Evolutionary conservation across 2,329 filamentous ascomycete species (phyloP), one percentile per base, ranked within the genome.

Genomic region (Fusarium sororula): DNA sequence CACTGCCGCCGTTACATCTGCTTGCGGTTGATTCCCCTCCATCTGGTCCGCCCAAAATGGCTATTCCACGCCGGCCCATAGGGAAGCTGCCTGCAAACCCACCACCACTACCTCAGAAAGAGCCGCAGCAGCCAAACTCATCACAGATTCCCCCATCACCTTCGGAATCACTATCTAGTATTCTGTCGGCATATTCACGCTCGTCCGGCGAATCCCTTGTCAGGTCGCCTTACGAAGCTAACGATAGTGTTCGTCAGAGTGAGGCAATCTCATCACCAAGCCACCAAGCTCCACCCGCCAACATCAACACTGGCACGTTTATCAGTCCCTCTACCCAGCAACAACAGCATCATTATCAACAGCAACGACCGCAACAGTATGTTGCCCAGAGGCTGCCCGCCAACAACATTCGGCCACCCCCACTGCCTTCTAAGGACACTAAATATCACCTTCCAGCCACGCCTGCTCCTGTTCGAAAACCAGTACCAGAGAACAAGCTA

Each of bases 121-220:
- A 63, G 22, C 68, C 50, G 39, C 78, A 68, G 56, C 72, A 57
- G 57, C 63, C 65, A 63, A 63, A 26, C 14, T 64, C 64, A 42
- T 70, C 70, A 39, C 70, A 73, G 10, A 72, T 78, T 51, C 80
- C 79, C 39, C 66, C 70, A 18, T 86, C 86, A 47, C 85, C 87
- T 7, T 82, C 83, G 4, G 84, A 84, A 30, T 90, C 88, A 15
- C 80, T 90, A 58, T 88, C 85, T 20, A 90, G 88, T 77, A 80
- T 90, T 17, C 75, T 90, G 41, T 89, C 87, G 17, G 87, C 88
- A 26, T 90, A 90, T 76, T 86, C 86, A 57, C 81, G 83, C 70
- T 85, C 83, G 51, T 85, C 84, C 12, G 84, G 83, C 48, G 86
- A 85, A 57, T 86, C 83, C 8, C 80, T 83, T 44, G 81, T 83